Evolutionary conservation across 2,329 filamentous ascomycete species (phyloP).

Genomic region (Colletotrichum phormii): DNA sequence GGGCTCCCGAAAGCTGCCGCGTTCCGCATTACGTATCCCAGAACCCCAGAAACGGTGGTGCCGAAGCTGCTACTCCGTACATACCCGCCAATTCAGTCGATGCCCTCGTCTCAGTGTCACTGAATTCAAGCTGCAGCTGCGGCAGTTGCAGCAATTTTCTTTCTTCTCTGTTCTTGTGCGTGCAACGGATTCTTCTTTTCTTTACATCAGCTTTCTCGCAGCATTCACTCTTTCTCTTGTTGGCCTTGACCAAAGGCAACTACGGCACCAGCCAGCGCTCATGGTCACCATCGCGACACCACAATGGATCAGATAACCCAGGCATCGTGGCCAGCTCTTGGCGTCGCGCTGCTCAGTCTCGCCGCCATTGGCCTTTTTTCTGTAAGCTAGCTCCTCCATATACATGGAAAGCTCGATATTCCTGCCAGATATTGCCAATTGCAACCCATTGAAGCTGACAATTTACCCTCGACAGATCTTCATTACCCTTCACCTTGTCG

Average conservation of each 20-base stretch:
- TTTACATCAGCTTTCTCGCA: neutral
- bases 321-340: conserved; percentile 32
- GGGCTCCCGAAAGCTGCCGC: conserved; percentile 15
- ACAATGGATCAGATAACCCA: conserved; percentile 27
- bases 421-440: neutral
- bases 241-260: neutral
- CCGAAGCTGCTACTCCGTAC: neutral
- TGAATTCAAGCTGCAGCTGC: conserved; percentile 27
- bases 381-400: neutral
- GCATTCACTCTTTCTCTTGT: neutral
- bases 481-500: conserved; percentile 76
- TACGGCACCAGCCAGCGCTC: neutral
- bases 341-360: conserved; percentile 13
- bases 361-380: conserved; percentile 16
- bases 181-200: neutral
- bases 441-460: conserved; percentile 17
- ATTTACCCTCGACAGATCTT: conserved; percentile 60
- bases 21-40: conserved; percentile 36
- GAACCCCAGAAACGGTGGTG: conserved; percentile 18
- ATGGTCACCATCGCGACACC: neutral
- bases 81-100: neutral
- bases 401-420: neutral
- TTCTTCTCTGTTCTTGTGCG: neutral
- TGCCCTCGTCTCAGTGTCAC: conserved; percentile 20
- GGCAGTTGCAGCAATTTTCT: conserved; percentile 14